Evolutionary conservation across 1,139 yeast species (phyloP), one percentile per base, ranked within the genome.

Genomic region (Geotrichum aggregatum): DNA sequence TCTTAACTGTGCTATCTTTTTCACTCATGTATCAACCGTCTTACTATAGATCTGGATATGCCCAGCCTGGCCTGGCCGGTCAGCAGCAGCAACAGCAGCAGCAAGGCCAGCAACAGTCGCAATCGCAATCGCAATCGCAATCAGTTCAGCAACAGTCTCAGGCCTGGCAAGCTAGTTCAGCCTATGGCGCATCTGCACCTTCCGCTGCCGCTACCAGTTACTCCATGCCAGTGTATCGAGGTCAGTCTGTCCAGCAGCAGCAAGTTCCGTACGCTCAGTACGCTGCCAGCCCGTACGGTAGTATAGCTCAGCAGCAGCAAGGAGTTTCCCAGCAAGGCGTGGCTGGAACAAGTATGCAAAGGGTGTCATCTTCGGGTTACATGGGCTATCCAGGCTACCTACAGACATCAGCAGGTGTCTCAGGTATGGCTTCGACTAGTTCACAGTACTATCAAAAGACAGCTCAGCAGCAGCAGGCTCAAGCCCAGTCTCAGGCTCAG

Each of bases 1-100:
- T 11, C 41, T n/a, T n/a, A n/a, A n/a, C n/a, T n/a, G n/a, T n/a
- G n/a, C n/a, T n/a, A n/a, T n/a, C 24, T 19, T n/a, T 19, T 22
- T 8, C 43, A 5, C 14, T 16, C 36, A 31, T 31, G 36, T 34
- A 34, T 14, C 38, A 28, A n/a, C 18, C 47, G 19, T 18, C 47
- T 16, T 43, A 43, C 47, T 34, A 14, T 31, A 16, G 39, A 19
- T 3, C 36, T 31, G 30, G 28, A 5, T 34, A 43, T 19, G 39
- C 26, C 39, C 47, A 43, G 47, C 39, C 18, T 13, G 46, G 38
- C 38, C 44, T 22, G n/a, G 42, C 30, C 14, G 13, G 13, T 11
- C 47, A 44, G 30, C 49, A 45, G 13, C 49, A 33, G 16, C 30
- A 41, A 24, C 47, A 44, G 14, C 6, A 6, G 5, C 47, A 44